Evolutionary conservation across 495 filamentous ascomycete species (phyloP), one percentile per base, ranked within the genome.

Genomic region (Podospora pseudoanserina): DNA sequence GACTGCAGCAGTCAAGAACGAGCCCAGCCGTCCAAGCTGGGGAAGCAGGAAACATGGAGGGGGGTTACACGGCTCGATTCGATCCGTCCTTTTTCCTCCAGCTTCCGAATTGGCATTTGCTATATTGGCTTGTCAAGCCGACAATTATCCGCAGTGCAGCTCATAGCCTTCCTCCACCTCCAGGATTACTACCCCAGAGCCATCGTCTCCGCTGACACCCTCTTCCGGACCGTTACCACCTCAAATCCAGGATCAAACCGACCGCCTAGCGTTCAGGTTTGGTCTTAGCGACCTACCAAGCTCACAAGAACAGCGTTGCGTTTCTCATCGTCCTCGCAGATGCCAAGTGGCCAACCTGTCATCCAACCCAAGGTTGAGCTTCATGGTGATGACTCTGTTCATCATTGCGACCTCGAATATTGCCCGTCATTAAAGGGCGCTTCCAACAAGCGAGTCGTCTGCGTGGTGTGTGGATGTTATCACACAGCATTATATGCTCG

Each of bases 21-120:
- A 30, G 28, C 5, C 9, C 58, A 26, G 58, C 58, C 60, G 23
- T 26, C 28, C 30, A 32, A 23, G 5, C 54, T 18, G 54, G 54
- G 54, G 55, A 58, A 49, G 39, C 39, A 11, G 39, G 39, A 58
- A 20, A 20, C n/a, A 20, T 39, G 61, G 61, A 32, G 61, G 23
- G 7, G 4, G 61, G 73, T 73, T 70, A 71, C 73, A 72, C 71
- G 73, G 71, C 69, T 75, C 73, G 68, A 73, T 75, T 75, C 71
- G 69, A 75, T 73, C 73, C 73, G 73, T 64, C 66, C 60, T 69
- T 55, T 30, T 30, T 66, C 64, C 56, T 39, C 67, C 55, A 71
- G 65, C 68, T 71, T 75, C 71, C 73, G 66, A 68, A 72, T 72
- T 73, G 67, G 65, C 70, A 61, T 68, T 66, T 68, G 44, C 34